A percentile compares a stretch with the other conserved stretches of the same genome.
Evolutionary conservation across 768 basidiomycete genomes (phyloP).

Genomic region (Rhizopogon rudus): DNA sequence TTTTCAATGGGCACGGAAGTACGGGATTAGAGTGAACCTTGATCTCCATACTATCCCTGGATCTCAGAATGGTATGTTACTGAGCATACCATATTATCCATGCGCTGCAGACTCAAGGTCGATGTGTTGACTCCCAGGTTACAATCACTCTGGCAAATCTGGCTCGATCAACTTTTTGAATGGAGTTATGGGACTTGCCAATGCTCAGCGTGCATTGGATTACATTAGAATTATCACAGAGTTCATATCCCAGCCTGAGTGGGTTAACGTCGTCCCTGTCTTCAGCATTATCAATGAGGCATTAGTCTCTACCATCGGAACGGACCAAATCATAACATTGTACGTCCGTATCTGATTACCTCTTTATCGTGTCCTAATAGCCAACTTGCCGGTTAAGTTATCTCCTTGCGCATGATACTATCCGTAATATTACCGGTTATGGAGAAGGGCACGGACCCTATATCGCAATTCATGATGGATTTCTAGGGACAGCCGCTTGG

Average conservation of each 20-base stretch:
- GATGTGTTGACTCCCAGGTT: conserved; percentile 28
- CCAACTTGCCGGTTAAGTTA: conserved; percentile 34
- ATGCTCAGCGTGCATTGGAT: conserved; percentile 74
- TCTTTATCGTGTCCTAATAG: not conserved
- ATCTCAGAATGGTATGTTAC: conserved; percentile 58
- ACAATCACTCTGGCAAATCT: conserved; percentile 56
- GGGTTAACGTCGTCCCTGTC: conserved; percentile 54
- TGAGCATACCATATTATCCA: not conserved
- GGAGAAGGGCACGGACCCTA: conserved; percentile 62
- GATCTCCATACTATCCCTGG: conserved; percentile 82
- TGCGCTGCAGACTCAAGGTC: not conserved
- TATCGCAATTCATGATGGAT: conserved; percentile 61
- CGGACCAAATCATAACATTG: conserved; percentile 53
- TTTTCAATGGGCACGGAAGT: conserved; percentile 83
- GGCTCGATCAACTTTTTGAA: conserved; percentile 60
- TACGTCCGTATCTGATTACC: conserved; percentile 27
- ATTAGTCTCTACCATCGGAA: conserved; percentile 46
- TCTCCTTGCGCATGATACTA: conserved; percentile 52
- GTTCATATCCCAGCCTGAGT: conserved; percentile 78
- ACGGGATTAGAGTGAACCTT: conserved; percentile 78
- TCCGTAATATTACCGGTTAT: conserved; percentile 67
- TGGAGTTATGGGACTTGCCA: conserved; percentile 82
- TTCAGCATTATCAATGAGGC: conserved; percentile 69
- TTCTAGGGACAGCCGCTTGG: conserved; percentile 42
- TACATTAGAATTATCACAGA: conserved; percentile 71